Conservation (phyloP, 805 yeast genomes). For the Lachancea mirantina region DNA sequence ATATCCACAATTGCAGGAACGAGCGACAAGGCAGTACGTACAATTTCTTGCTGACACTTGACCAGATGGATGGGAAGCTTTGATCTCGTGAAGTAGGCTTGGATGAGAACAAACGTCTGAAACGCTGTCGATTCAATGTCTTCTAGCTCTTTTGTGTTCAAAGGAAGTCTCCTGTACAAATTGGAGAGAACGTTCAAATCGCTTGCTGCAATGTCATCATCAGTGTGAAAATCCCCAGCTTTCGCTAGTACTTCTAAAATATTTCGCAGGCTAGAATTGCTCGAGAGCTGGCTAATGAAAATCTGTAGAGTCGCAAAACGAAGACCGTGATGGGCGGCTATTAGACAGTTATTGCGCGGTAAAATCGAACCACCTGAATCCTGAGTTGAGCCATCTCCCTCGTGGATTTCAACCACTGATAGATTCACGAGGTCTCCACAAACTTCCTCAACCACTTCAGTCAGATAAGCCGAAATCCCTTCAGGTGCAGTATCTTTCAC, state of each 20-base stretch:
- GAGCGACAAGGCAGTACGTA: constrained; percentile 44
- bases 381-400: constrained; percentile 29
- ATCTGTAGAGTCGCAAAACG: constrained; percentile 61
- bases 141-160: constrained; percentile 37
- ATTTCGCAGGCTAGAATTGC: constrained; percentile 50
- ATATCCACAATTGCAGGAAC: constrained; percentile 67
- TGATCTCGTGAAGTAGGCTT: constrained; percentile 71
- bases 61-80: constrained; percentile 54
- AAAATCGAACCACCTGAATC: constrained; percentile 37
- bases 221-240: constrained; percentile 66
- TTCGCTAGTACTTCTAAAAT: constrained; percentile 59
- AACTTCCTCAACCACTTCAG: constrained; percentile 72
- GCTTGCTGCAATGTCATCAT: constrained; percentile 54
- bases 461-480: constrained; percentile 74
- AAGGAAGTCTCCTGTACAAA: constrained; percentile 55
- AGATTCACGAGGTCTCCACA: constrained; percentile 56
- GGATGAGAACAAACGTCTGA: constrained; percentile 69
- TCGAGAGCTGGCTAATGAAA: constrained; percentile 43
- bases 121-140: constrained; percentile 44
- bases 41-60: constrained; percentile 47
- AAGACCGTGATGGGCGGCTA: constrained; percentile 66
- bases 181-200: constrained; percentile 46
- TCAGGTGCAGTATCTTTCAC: constrained; percentile 52
- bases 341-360: constrained; percentile 65
- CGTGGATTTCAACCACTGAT: constrained; percentile 51